These are phyloP conservation scores for Epichloe gansuensis DNA, from an alignment of 2,329 filamentous ascomycete genomes.

Conservation along the genomic window DNA sequence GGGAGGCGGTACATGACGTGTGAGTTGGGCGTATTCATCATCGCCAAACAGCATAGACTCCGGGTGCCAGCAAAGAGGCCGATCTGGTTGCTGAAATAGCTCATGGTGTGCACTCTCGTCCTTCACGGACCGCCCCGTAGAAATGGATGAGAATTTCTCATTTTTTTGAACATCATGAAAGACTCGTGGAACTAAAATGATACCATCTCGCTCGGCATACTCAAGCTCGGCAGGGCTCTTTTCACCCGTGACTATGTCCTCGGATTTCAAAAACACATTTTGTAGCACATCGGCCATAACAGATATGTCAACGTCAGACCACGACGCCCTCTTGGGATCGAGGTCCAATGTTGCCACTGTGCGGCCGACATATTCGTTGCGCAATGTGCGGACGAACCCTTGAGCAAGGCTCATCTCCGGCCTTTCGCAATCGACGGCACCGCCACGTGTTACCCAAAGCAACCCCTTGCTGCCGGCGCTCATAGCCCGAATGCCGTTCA, in stretches of 20 bases:
- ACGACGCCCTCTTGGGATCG: not conserved
- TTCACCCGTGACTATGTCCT: too few relatives aligned
- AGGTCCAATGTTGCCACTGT: not conserved
- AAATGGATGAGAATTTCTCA: not conserved
- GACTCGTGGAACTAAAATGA: not conserved
- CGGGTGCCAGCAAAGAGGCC: not conserved
- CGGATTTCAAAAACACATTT: not conserved
- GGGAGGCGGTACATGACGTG: not conserved
- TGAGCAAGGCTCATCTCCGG: not conserved
- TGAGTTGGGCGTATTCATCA: not conserved
- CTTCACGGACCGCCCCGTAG: not conserved
- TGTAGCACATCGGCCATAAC: not conserved
- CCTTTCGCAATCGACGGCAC: not conserved
- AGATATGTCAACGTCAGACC: not conserved
- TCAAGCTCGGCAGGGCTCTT: not conserved
- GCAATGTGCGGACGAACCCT: not conserved
- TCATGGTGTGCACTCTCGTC: not conserved
- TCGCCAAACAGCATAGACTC: not conserved
- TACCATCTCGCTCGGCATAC: not conserved
- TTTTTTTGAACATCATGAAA: not conserved
- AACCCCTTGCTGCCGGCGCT: slow-evolving; percentile 1
- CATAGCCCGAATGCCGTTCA: slow-evolving; percentile 1
- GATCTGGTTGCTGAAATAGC: not conserved
- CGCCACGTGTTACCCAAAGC: slow-evolving; percentile 5
- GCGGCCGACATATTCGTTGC: not conserved